Evolutionary conservation across 257 asterid genomes (phyloP).

Genomic region (Fraxinus americana): DNA sequence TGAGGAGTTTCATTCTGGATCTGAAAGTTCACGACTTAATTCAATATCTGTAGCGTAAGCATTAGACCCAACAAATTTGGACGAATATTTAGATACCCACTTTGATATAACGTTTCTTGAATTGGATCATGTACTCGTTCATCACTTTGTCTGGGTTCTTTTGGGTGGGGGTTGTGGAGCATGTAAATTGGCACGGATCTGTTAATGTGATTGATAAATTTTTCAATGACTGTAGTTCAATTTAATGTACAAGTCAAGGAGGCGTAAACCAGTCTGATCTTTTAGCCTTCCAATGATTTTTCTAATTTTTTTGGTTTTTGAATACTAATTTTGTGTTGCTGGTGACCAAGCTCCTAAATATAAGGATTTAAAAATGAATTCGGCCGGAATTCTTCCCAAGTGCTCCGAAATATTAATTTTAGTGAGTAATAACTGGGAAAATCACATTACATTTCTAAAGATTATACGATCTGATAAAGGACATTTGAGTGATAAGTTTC

Average conservation of each 20-base stretch:
- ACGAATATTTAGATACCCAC: not conserved
- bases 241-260: conserved; percentile 12
- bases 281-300: conserved; percentile 18
- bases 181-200: conserved; percentile 25
- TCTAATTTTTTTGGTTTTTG: not conserved
- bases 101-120: not conserved
- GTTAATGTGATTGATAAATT: conserved; percentile 15
- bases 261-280: not conserved
- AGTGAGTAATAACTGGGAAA: not conserved
- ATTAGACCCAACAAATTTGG: not conserved
- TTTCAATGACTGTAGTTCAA: not conserved
- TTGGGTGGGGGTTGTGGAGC: conserved; percentile 17
- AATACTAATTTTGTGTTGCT: not conserved
- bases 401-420: conserved; percentile 1
- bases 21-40: conserved; percentile 21
- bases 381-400: not conserved
- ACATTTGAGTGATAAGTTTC: conserved; percentile 13
- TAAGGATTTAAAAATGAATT: conserved; percentile 1
- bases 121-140: conserved; percentile 2
- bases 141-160: conserved; percentile 3
- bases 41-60: conserved; percentile 6
- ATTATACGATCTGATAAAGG: conserved; percentile 11
- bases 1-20: conserved; percentile 19
- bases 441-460: not conserved
- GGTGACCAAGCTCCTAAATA: not conserved